A percentile compares a stretch with the other conserved stretches of the same genome.
These are phyloP conservation scores for Epithemia pelagica DNA, from an alignment of 108 stramenopile genomes.

Conservation along the genomic window DNA sequence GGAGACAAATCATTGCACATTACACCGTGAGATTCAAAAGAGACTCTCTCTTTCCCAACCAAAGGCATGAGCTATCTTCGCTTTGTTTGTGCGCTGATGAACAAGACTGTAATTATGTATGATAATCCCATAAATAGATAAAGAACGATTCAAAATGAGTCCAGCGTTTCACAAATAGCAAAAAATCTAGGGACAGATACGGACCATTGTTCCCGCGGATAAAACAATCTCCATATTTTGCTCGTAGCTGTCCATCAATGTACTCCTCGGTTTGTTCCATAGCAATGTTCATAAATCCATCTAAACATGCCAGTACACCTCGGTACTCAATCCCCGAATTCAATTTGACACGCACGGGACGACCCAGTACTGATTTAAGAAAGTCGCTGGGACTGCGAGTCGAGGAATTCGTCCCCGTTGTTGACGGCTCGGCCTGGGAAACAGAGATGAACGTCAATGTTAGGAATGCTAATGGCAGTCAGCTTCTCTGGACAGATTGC, in stretches of 20 bases:
- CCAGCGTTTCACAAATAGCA: too few species aligned
- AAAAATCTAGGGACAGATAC: too few species aligned
- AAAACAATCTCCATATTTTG: conserved; percentile 98
- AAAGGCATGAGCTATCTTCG: neutral
- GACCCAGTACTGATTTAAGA: conserved; percentile 84
- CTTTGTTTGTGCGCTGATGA: neutral
- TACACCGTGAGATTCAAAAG: too few species aligned
- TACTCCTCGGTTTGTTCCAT: conserved; percentile 99
- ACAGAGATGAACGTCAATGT: neutral
- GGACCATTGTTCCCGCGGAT: conserved; percentile 98
- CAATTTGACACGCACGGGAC: conserved; percentile 92
- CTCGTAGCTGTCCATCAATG: conserved; percentile 92
- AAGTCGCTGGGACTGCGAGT: conserved; percentile 83
- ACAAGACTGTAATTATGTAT: too few species aligned
- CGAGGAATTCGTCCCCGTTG: neutral
- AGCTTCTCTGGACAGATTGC: neutral
- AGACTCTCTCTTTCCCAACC: too few species aligned
- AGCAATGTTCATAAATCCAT: conserved; percentile 99
- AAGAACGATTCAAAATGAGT: too few species aligned
- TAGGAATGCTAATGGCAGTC: neutral
- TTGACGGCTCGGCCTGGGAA: neutral
- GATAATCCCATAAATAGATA: too few species aligned
- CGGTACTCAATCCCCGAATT: conserved; percentile 95
- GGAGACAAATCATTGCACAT: too few species aligned
- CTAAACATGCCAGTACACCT: conserved; percentile 96